These are phyloP conservation scores for Raffaelea ambrosiae DNA, from an alignment of 2,329 filamentous ascomycete genomes.

Conservation along the genomic window DNA sequence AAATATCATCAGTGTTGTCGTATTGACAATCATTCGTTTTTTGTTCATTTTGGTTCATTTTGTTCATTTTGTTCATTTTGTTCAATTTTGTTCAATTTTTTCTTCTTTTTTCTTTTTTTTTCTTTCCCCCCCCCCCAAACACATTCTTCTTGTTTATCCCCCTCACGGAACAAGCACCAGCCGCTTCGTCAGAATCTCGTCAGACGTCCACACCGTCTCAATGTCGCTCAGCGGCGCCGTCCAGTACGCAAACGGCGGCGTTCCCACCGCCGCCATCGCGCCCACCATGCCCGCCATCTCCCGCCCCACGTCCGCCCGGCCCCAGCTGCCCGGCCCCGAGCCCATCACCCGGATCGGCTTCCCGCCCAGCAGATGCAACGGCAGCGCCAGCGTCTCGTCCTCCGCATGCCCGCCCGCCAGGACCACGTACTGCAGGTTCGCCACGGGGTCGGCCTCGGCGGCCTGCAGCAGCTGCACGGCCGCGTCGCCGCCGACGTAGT, in stretches of 20 bases:
- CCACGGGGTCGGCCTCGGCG: constrained; percentile 12
- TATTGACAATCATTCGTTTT: no score
- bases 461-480: constrained; percentile 30
- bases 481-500: constrained; percentile 46
- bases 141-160: no score
- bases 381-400: constrained; percentile 17
- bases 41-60: no score
- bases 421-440: constrained; percentile 40
- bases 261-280: neutral
- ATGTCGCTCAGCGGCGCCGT: neutral
- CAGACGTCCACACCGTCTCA: neutral
- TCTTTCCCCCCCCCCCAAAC: no score
- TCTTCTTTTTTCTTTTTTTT: no score
- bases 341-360: constrained; percentile 4
- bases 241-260: neutral
- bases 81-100: no score
- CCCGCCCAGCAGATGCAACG: neutral
- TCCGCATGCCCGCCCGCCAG: constrained; percentile 38
- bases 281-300: constrained; percentile 3
- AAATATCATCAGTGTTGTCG: no score
- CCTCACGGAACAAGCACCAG: neutral
- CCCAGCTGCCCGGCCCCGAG: constrained; percentile 2
- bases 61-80: no score
- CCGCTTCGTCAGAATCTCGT: constrained; percentile 1
- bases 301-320: neutral